phyloP scores from a whole-genome alignment of 495 filamentous ascomycete genomes.

The Trichoderma gamsii region DNA sequence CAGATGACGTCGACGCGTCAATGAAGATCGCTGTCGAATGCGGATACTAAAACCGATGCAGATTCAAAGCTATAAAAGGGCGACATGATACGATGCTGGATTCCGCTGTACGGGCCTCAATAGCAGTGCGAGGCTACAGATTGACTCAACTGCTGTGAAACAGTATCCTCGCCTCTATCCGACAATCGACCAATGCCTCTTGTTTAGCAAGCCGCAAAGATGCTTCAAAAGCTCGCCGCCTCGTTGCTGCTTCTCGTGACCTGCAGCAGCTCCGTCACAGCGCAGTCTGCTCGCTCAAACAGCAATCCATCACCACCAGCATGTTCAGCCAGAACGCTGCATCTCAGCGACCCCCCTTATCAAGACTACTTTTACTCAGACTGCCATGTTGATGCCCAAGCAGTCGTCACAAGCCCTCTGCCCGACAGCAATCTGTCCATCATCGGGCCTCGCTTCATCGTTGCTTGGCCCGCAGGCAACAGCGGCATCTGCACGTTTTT shows the following conservation, averaged over 20 bases:
- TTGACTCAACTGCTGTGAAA: background rate
- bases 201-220: background rate
- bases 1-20: no score
- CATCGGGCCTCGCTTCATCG: constrained; percentile 27
- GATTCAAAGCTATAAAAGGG: no score
- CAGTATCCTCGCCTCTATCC: background rate
- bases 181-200: background rate
- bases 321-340: constrained; percentile 17
- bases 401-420: constrained; percentile 52
- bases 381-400: constrained; percentile 51
- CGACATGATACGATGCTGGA: no score
- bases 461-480: constrained; percentile 62
- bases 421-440: constrained; percentile 47
- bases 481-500: constrained; percentile 54
- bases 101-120: no score
- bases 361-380: constrained; percentile 60
- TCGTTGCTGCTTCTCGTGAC: background rate
- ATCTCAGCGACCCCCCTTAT: constrained; percentile 43
- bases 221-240: background rate
- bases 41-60: no score
- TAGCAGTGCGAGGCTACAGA: no score
- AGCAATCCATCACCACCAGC: background rate
- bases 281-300: background rate
- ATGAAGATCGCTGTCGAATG: no score
- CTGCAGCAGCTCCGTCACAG: background rate